Evolutionary conservation across 1,284 basidiomycete genomes (phyloP).

Genomic region (Ustilago nuda): DNA sequence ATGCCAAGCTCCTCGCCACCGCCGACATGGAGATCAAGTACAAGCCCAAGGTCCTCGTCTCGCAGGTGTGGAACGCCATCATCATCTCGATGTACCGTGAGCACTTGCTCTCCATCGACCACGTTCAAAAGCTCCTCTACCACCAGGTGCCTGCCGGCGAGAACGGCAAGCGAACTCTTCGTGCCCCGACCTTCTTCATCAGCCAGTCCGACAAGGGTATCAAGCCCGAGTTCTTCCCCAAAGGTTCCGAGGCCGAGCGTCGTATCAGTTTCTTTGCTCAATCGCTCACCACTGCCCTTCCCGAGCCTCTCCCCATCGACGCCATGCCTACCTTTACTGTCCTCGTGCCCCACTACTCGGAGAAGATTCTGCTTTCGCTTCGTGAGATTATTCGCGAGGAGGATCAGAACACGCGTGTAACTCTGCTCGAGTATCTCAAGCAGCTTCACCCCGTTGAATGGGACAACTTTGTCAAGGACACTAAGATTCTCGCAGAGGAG

Average conservation of each 20-base stretch:
- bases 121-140: constrained; percentile 69
- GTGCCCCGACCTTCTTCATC: constrained; percentile 69
- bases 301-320: constrained; percentile 68
- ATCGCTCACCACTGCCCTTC: constrained; percentile 66
- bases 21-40: constrained; percentile 70
- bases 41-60: constrained; percentile 69
- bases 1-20: constrained; percentile 69
- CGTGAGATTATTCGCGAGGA: constrained; percentile 69
- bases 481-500: constrained; percentile 98
- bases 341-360: constrained; percentile 69
- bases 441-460: constrained; percentile 98
- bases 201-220: constrained; percentile 67
- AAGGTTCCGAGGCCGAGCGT: constrained; percentile 69
- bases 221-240: constrained; percentile 69
- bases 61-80: constrained; percentile 69
- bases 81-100: constrained; percentile 70
- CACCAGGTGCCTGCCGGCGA: constrained; percentile 69
- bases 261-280: constrained; percentile 70
- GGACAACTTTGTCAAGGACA: constrained; percentile 99
- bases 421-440: constrained; percentile 78
- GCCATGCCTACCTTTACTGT: constrained; percentile 69
- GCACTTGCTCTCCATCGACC: constrained; percentile 68
- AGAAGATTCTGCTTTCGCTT: constrained; percentile 69
- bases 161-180: constrained; percentile 68
- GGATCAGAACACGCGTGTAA: constrained; percentile 69